Conservation (phyloP, 108 stramenopile genomes). For the Nitzschia sp. region DNA sequence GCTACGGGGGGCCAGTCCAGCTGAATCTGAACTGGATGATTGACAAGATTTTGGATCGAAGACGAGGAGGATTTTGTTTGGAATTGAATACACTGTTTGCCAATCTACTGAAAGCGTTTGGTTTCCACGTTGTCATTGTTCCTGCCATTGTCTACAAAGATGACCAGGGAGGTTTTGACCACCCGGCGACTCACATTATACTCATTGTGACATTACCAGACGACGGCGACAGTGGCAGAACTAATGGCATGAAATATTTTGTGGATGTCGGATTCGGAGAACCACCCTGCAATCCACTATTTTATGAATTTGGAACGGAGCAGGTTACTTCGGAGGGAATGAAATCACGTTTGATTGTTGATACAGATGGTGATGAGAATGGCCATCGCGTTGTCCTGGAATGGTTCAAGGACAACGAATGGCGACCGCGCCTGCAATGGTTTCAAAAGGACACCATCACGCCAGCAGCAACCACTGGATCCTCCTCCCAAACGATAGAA, state of each 20-base stretch:
- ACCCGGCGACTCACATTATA: conserved; percentile 16
- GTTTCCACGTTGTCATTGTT: conserved; percentile 20
- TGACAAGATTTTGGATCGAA: conserved; percentile 28
- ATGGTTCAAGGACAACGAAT: conserved; percentile 27
- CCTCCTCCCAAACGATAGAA: neutral
- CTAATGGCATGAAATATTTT: conserved; percentile 9
- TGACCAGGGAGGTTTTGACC: conserved; percentile 2
- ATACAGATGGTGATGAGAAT: no score
- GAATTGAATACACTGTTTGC: conserved; percentile 39
- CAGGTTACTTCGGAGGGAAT: conserved; percentile 46
- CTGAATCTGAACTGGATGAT: conserved; percentile 18
- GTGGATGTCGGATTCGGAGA: conserved; percentile 57
- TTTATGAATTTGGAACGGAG: neutral
- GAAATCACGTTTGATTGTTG: conserved; percentile 21
- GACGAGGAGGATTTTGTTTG: conserved; percentile 48
- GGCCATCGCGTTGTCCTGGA: conserved; percentile 19
- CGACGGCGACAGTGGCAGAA: neutral
- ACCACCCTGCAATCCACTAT: conserved; percentile 37
- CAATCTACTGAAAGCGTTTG: conserved; percentile 18
- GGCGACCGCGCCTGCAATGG: conserved; percentile 38
- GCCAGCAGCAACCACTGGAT: no score
- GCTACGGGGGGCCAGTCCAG: conserved; percentile 3
- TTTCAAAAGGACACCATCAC: neutral
- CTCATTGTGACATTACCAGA: neutral
- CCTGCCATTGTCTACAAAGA: conserved; percentile 31